Percentiles rank a stretch among this genome's conserved stretches.
phyloP scores from a whole-genome alignment of 441 rosid genomes.

The Adansonia madagascariensis region DNA sequence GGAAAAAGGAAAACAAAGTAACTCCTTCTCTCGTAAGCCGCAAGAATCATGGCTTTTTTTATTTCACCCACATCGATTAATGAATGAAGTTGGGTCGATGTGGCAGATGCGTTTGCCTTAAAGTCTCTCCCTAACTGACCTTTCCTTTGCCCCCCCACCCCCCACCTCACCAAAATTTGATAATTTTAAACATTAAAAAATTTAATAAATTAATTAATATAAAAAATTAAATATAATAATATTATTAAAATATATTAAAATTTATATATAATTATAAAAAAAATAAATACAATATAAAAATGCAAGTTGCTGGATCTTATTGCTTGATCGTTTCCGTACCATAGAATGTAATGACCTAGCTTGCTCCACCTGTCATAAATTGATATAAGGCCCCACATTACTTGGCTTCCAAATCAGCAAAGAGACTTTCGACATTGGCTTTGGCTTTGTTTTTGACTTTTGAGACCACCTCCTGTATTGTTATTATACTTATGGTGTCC shows the following conservation, averaged over 20 bases:
- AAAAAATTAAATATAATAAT: no score
- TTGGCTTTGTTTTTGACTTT: constrained; percentile 23
- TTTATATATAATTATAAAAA: no score
- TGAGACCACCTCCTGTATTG: background rate
- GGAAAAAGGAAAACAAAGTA: constrained; percentile 31
- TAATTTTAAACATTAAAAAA: no score
- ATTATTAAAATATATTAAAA: no score
- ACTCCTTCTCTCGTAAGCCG: constrained; percentile 42
- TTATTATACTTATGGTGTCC: background rate
- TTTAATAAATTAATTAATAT: no score
- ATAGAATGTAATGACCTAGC: constrained; percentile 20
- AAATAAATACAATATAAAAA: no score
- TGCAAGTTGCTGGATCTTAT: no score
- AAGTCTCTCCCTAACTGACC: constrained; percentile 27
- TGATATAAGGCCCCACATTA: constrained; percentile 23
- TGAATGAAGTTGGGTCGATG: constrained; percentile 49
- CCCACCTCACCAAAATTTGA: no score
- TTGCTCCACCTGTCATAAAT: constrained; percentile 36
- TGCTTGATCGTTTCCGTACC: background rate
- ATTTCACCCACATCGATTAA: constrained; percentile 47
- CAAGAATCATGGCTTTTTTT: constrained; percentile 60
- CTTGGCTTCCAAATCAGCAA: constrained; percentile 32
- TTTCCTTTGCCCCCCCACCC: no score
- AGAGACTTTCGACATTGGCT: constrained; percentile 17
- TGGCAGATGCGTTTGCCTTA: constrained; percentile 46